Evolutionary conservation across 305 asterid species (phyloP).

Genomic region (Euphrasia arctica): DNA sequence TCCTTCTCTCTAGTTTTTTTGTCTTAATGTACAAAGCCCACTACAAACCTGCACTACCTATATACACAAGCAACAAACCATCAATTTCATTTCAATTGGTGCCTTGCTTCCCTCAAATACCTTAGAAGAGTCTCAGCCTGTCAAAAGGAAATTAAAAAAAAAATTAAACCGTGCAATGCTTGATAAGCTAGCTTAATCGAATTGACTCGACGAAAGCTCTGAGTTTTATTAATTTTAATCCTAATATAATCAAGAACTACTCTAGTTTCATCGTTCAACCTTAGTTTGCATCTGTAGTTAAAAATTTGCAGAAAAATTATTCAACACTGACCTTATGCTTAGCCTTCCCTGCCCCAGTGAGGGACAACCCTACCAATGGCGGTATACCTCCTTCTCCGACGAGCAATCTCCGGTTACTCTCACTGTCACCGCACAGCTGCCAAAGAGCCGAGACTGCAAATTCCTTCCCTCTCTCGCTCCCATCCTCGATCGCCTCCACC

Average conservation of each 20-base stretch:
- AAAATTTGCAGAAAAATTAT: too few relatives aligned
- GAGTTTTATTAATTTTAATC: too few relatives aligned
- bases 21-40: too few relatives aligned
- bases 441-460: constrained; percentile 78
- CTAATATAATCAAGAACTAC: too few relatives aligned
- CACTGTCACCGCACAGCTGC: constrained; percentile 74
- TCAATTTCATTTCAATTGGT: constrained; percentile 44
- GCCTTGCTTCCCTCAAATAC: constrained; percentile 89
- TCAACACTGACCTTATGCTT: constrained; percentile 70
- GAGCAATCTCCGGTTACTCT: constrained; percentile 72
- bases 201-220: too few relatives aligned
- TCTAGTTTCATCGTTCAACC: too few relatives aligned
- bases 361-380: constrained; percentile 90
- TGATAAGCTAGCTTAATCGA: background rate
- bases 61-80: constrained; percentile 7
- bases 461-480: constrained; percentile 77
- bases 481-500: constrained; percentile 88
- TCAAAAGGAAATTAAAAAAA: constrained; percentile 25
- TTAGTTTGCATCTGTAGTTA: too few relatives aligned
- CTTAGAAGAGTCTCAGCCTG: constrained; percentile 79
- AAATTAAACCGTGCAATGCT: too few relatives aligned
- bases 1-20: too few relatives aligned
- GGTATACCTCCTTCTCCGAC: constrained; percentile 96
- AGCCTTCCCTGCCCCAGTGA: constrained; percentile 83
- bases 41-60: too few relatives aligned